Base-by-base conservation (phyloP, 805 yeast genomes). In the Schwanniomyces polymorphus region DNA sequence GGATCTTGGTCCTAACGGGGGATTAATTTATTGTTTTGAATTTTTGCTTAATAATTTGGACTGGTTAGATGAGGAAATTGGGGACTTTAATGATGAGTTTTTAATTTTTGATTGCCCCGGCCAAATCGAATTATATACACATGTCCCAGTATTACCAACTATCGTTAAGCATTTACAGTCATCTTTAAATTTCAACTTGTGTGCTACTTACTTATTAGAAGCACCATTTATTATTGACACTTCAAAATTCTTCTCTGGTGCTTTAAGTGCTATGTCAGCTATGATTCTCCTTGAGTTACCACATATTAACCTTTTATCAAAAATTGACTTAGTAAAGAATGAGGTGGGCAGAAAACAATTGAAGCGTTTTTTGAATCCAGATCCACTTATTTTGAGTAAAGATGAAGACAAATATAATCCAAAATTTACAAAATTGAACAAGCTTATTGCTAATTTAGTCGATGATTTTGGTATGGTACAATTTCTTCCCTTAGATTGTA, bases 381-480 rank as follows among this genome's bases (percentile, higher is more conserved):
- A 94, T 66, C 96, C 99, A 0, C 66, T 88, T 49, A 64, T 94
- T 35, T 67, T 94, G 53, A 70, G 75, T 11, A 71, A 71, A n/a
- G 78, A 75, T 34, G 77, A 74, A 5, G 77, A 77, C 45, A 72
- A 73, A 7, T 57, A 53, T 25, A 81, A 79, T 56, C 81, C 82
- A 10, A 85, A 79, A 58, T 92, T 84, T 60, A 78, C 84, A 33
- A 81, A 75, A 51, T 76, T 94, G 49, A 92, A 90, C 63, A 79
- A 80, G 55, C 79, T 91, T 12, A 91, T 94, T 55, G 97, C 97
- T 0, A 84, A 86, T 52, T 73, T 94, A 55, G 95, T 91, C 29
- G 98, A 94, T 61, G 99, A 94, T 59, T 94, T 94, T 64, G 99
- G 99, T 6, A 94, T 94, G 99, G 97, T 94, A 2, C 97, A 94